Percentiles rank a stretch among this genome's conserved stretches.
phyloP scores from a whole-genome alignment of 2,329 filamentous ascomycete species.

The Emmonsiellopsis sp. region DNA sequence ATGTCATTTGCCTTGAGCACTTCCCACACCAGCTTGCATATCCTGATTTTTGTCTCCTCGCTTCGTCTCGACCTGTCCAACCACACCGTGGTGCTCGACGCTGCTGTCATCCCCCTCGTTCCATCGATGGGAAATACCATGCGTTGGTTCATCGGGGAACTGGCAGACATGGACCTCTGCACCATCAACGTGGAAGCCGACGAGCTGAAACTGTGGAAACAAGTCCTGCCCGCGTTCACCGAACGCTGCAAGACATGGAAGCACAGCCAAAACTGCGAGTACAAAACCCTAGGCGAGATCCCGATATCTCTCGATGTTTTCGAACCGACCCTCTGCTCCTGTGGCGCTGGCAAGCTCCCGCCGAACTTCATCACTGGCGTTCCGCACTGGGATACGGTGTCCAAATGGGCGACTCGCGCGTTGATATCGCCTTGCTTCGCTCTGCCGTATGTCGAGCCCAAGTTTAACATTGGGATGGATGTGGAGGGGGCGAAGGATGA shows the following conservation, averaged over 20 bases:
- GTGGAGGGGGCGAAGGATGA: slow-evolving; percentile 2
- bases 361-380: slow-evolving; percentile 11
- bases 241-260: slow-evolving; percentile 33
- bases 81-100: slow-evolving; percentile 21
- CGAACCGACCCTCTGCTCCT: slow-evolving; percentile 23
- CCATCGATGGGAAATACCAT: slow-evolving; percentile 3
- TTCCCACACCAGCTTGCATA: slow-evolving; percentile 10
- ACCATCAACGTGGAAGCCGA: slow-evolving; percentile 16
- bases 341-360: slow-evolving; percentile 22
- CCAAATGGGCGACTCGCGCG: slow-evolving; percentile 19
- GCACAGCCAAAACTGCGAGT: slow-evolving; percentile 27
- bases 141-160: background rate
- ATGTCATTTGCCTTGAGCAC: slow-evolving; percentile 13
- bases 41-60: slow-evolving; percentile 18
- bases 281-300: slow-evolving; percentile 14
- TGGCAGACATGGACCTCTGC: background rate
- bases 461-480: background rate
- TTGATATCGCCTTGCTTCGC: slow-evolving; percentile 26
- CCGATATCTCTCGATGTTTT: slow-evolving; percentile 17
- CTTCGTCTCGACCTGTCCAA: slow-evolving; percentile 22
- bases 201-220: slow-evolving; percentile 25
- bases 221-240: slow-evolving; percentile 21
- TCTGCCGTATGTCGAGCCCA: slow-evolving; percentile 19
- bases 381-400: slow-evolving; percentile 15
- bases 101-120: slow-evolving; percentile 24